These are phyloP conservation scores for Diplodia mutila DNA, from an alignment of 2,329 filamentous ascomycete genomes.

Conservation along the genomic window DNA sequence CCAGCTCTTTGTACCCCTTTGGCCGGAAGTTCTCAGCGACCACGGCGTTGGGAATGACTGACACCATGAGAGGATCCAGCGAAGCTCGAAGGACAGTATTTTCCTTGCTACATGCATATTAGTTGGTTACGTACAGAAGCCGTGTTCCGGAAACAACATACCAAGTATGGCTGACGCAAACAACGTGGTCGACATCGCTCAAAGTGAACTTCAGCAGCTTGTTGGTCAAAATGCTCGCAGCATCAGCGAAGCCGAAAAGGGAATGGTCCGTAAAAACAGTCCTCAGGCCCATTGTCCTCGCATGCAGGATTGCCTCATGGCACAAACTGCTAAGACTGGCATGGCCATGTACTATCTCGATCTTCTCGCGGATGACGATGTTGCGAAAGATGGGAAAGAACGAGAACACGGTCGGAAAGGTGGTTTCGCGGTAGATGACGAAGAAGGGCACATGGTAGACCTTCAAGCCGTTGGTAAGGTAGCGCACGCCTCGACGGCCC, in stretches of 20 bases:
- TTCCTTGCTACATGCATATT: constrained; percentile 72
- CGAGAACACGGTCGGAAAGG: constrained; percentile 96
- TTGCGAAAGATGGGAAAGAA: constrained; percentile 98
- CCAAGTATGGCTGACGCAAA: constrained; percentile 98
- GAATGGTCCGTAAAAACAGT: constrained; percentile 98
- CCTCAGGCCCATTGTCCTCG: constrained; percentile 90
- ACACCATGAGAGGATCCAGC: constrained; percentile 94
- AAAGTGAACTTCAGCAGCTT: constrained; percentile 95
- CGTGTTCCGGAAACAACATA: constrained; percentile 43
- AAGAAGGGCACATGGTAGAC: constrained; percentile 98
- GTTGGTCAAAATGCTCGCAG: constrained; percentile 92
- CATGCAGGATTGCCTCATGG: constrained; percentile 93
- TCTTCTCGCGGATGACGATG: constrained; percentile 89
- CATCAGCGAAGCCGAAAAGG: constrained; percentile 95
- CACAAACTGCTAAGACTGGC: constrained; percentile 90
- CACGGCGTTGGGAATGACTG: constrained; percentile 95
- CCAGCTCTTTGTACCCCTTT: constrained; percentile 49
- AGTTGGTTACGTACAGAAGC: background rate
- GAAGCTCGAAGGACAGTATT: constrained; percentile 95
- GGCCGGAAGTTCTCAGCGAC: constrained; percentile 96
- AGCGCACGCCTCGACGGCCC: constrained; percentile 87
- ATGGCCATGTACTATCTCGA: constrained; percentile 98
- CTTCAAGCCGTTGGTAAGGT: constrained; percentile 96
- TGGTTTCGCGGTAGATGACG: constrained; percentile 90
- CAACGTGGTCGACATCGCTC: constrained; percentile 96